Evolutionary conservation across 139 green algal genomes (phyloP).

Genomic region (Desmodesmus armatus): DNA sequence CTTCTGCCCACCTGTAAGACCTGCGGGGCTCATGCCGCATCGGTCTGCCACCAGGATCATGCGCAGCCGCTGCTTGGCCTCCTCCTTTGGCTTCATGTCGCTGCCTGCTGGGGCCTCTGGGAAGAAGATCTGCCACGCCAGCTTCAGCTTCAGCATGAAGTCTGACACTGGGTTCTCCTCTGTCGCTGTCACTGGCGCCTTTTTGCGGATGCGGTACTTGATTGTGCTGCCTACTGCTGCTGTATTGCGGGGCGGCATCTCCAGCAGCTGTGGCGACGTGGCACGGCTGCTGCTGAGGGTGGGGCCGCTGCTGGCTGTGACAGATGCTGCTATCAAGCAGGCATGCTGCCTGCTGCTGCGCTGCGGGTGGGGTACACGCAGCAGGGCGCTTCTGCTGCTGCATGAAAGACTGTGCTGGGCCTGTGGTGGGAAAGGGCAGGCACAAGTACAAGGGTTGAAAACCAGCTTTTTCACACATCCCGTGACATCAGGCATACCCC

Average conservation of each 20-base stretch:
- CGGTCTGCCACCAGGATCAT: conserved; percentile 71
- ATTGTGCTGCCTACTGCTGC: conserved; percentile 39
- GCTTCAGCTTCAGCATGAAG: conserved; percentile 57
- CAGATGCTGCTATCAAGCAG: no score
- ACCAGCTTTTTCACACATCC: no score
- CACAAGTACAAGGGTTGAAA: no score
- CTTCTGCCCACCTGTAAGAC: no score
- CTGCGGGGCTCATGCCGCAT: conserved; percentile 83
- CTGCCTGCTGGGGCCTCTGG: conserved; percentile 33
- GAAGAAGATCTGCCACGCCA: conserved; percentile 73
- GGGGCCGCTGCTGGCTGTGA: background rate
- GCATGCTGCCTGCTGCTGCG: no score
- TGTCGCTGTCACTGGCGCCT: background rate
- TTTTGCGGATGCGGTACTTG: conserved; percentile 38
- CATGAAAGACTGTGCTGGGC: no score
- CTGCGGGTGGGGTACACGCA: no score
- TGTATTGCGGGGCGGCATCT: conserved; percentile 22
- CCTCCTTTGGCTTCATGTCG: conserved; percentile 61
- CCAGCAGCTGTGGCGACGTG: conserved; percentile 7
- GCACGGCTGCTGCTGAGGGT: no score
- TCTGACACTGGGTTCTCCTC: conserved; percentile 40
- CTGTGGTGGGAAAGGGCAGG: no score
- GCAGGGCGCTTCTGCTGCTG: no score
- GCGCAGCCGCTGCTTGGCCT: conserved; percentile 58
- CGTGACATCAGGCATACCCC: no score